These are phyloP conservation scores for Asterella californica DNA, from an alignment of 225 moss, liverwort and hornwort genomes.

Conservation along the genomic window DNA sequence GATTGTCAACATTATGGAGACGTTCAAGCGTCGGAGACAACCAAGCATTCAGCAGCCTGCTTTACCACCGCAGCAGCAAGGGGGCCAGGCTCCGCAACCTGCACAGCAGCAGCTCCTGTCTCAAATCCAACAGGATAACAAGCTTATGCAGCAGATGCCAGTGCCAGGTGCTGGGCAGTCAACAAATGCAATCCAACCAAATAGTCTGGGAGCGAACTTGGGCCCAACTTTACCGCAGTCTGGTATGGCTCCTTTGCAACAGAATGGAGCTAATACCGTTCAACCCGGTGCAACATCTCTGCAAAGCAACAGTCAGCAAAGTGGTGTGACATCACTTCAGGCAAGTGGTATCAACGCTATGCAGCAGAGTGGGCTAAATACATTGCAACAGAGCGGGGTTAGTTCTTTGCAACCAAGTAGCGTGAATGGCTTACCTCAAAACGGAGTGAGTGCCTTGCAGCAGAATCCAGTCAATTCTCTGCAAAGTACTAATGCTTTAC, in stretches of 20 bases:
- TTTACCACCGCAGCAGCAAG: conserved; percentile 51
- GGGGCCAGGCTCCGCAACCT: conserved; percentile 48
- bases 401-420: conserved; percentile 28
- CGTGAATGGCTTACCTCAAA: conserved; percentile 29
- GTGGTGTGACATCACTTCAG: conserved; percentile 42
- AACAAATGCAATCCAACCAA: conserved; percentile 52
- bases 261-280: conserved; percentile 43
- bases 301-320: conserved; percentile 55
- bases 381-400: conserved; percentile 39
- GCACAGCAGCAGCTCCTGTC: conserved; percentile 73
- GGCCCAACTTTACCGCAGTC: conserved; percentile 60
- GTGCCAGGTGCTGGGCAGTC: conserved; percentile 43
- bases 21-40: conserved; percentile 77
- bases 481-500: conserved; percentile 34
- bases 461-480: conserved; percentile 30
- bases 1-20: conserved; percentile 88
- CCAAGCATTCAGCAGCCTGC: conserved; percentile 45
- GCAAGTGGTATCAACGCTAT: conserved; percentile 41
- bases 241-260: conserved; percentile 50
- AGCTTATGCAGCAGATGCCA: conserved; percentile 63
- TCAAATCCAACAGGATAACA: conserved; percentile 71
- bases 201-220: conserved; percentile 46
- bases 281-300: conserved; percentile 58
- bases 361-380: conserved; percentile 40
- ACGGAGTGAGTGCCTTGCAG: conserved; percentile 30